phyloP scores from a whole-genome alignment of 768 basidiomycete species.

The Cystofilobasidium capitatum region DNA sequence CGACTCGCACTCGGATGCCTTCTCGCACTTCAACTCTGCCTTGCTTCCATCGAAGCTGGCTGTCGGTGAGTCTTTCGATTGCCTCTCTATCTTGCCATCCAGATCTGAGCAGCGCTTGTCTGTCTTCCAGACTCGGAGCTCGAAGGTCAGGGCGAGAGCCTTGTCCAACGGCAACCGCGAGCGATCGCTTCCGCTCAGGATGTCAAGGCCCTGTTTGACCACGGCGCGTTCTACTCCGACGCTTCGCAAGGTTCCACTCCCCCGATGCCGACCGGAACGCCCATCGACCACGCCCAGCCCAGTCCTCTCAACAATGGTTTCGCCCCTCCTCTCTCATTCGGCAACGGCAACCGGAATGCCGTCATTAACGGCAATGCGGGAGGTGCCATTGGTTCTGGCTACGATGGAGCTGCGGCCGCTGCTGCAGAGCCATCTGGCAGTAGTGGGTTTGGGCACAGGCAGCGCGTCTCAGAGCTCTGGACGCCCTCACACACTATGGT shows the following conservation, averaged over 20 bases:
- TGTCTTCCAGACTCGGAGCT: constrained; percentile 13
- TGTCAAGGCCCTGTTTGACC: constrained; percentile 81
- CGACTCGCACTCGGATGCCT: constrained; percentile 18
- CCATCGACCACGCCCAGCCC: too few species aligned
- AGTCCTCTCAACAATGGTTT: too few species aligned
- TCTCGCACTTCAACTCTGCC: constrained; percentile 33
- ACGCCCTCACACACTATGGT: constrained; percentile 7
- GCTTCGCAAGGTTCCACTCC: constrained; percentile 40
- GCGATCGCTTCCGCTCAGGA: constrained; percentile 84
- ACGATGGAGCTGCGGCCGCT: constrained; percentile 52
- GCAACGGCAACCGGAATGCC: too few species aligned
- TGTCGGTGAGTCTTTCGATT: constrained; percentile 43
- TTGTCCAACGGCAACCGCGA: constrained; percentile 56
- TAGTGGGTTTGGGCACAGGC: constrained; percentile 6
- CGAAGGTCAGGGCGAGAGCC: constrained; percentile 71
- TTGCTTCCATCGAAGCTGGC: constrained; percentile 46
- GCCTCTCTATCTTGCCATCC: neutral
- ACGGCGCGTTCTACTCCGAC: constrained; percentile 55
- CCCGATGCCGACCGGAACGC: constrained; percentile 64
- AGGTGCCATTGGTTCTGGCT: constrained; percentile 29
- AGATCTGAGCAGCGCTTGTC: too few species aligned
- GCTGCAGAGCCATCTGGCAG: constrained; percentile 64
- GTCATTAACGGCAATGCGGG: too few species aligned
- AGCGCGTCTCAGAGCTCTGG: constrained; percentile 11
- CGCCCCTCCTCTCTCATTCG: too few species aligned